phyloP scores from a whole-genome alignment of 139 green algal genomes.

The Micromonas commoda region DNA sequence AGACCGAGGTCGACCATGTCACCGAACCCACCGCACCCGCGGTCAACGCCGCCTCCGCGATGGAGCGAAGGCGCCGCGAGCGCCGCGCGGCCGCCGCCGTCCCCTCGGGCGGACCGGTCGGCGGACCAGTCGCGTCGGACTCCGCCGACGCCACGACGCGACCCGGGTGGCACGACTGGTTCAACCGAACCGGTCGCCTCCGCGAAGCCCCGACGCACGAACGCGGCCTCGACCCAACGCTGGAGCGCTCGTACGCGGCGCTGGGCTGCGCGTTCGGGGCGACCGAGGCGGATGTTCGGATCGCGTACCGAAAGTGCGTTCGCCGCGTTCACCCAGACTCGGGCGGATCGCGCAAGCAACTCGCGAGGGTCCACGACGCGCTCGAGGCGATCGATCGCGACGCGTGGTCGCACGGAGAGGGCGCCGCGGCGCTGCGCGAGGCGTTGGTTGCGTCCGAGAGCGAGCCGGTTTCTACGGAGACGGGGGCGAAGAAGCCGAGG shows the following conservation, averaged over 20 bases:
- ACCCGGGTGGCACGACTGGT: too few relatives aligned
- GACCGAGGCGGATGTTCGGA: background rate
- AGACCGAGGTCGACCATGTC: background rate
- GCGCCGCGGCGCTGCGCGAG: background rate
- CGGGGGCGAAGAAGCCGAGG: background rate
- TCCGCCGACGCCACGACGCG: too few relatives aligned
- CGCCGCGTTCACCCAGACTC: background rate
- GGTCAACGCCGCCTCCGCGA: too few relatives aligned
- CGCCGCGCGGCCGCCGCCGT: too few relatives aligned
- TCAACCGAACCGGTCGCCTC: too few relatives aligned
- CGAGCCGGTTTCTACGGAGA: background rate
- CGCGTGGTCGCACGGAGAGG: slow-evolving; percentile 13
- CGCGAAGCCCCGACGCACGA: background rate
- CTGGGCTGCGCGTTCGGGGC: background rate
- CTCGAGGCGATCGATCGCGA: slow-evolving; percentile 20
- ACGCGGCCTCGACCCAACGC: slow-evolving; percentile 3
- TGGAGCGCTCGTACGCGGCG: background rate
- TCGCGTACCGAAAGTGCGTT: background rate
- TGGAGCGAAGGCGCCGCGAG: too few relatives aligned
- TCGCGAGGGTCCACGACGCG: background rate
- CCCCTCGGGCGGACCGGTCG: too few relatives aligned
- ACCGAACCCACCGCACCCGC: too few relatives aligned
- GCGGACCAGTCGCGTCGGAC: too few relatives aligned
- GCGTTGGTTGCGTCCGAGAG: background rate
- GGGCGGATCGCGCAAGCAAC: background rate